Evolutionary conservation across 371 early-diverging fungal species (phyloP), one percentile per base, ranked within the genome.

Genomic region (Vairimorpha ceranae): DNA sequence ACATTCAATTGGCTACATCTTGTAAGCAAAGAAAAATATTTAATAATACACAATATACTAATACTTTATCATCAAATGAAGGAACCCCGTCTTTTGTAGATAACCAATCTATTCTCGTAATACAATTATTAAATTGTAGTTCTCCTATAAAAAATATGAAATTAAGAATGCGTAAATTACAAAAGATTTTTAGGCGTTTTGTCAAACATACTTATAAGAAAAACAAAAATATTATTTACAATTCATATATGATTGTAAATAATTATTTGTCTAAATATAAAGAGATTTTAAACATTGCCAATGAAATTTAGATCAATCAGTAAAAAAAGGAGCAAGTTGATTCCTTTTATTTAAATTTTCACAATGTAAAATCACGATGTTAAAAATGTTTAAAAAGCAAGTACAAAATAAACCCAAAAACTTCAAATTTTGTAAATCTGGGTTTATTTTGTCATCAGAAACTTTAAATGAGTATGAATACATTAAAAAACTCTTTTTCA

Each of bases 391-490:
- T 54, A 54, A 12, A 29, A 54, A 54, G 29, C 21, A 25, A 27
- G 17, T 12, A 25, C 2, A 3, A 23, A 6, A 17, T 35, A 30
- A 35, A 35, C 38, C 38, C 17, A 64, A 64, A 64, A 45, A 64
- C 43, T 41, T 64, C 27, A 64, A 64, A 43, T 64, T 64, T 25
- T 17, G 23, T 25, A 43, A 64, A 23, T 1, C 41, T 7, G 27
- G 38, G 2, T 64, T 21, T 25, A 25, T 41, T 41, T 36, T 64
- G 14, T 43, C 64, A n/a, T 2, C 33, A 7, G 64, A 64, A n/a
- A 64, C 64, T 7, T 17, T 41, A 10, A 43, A 64, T 27, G 64
- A 64, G 27, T 64, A 43, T 41, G 46, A 64, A 15, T 64, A 64
- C 25, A 36, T 64, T 15, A 64, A 43, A n/a, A 38, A 43, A 27